A percentile compares a stretch with the other conserved stretches of the same genome.
Conservation (phyloP, 2,329 filamentous ascomycete genomes). For the Pseudogymnoascus sp. region DNA sequence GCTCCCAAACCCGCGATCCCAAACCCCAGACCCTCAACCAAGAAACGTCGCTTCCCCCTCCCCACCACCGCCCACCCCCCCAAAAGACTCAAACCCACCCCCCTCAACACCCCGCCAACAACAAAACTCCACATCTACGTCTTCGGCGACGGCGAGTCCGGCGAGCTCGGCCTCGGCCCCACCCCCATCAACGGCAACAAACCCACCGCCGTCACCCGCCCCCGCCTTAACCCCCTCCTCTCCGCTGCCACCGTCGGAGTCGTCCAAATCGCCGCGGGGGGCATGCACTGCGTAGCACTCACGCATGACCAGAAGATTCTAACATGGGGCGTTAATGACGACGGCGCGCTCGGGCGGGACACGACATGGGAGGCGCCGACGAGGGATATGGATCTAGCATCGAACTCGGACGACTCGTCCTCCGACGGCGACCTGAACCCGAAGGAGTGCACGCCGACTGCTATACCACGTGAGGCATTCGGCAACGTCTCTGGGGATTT, state of each 20-base stretch:
- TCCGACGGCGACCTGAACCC: conserved; percentile 40
- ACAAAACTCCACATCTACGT: neutral
- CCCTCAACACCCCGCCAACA: neutral
- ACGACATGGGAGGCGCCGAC: conserved; percentile 59
- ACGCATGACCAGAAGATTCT: conserved; percentile 74
- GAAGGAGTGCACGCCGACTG: conserved; percentile 55
- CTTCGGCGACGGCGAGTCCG: neutral
- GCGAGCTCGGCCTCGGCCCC: conserved; percentile 68
- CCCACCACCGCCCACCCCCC: neutral
- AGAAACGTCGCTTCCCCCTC: neutral
- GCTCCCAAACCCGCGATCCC: neutral
- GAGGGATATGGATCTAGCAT: conserved; percentile 31
- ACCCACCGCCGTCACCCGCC: conserved; percentile 60
- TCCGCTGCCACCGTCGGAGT: conserved; percentile 50
- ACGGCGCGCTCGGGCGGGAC: conserved; percentile 69
- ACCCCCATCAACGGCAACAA: conserved; percentile 50
- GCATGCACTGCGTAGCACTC: conserved; percentile 71
- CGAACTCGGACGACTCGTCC: no score
- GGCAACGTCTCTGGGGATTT: conserved; percentile 23
- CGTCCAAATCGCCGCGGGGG: conserved; percentile 68
- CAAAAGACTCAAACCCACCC: neutral
- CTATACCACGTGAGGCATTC: conserved; percentile 50
- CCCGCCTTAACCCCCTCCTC: conserved; percentile 35
- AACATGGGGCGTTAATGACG: conserved; percentile 83
- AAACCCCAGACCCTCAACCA: neutral